Base-by-base conservation (phyloP, 1,284 basidiomycete genomes). In the Apiotrichum porosum region DNA sequence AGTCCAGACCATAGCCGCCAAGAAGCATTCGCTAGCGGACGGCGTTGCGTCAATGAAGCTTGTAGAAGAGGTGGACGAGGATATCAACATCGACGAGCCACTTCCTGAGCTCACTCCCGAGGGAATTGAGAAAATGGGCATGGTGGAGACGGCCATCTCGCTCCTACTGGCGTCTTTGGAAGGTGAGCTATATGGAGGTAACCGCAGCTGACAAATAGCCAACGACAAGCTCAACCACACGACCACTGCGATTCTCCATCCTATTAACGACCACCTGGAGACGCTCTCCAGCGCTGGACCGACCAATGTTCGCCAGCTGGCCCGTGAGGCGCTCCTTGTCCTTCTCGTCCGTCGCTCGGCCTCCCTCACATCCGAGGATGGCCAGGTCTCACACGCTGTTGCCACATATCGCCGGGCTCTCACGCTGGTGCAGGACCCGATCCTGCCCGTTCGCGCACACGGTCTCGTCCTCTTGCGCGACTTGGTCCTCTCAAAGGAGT, bases 401-500 rank as follows among this genome's bases (percentile, higher is more conserved):
- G 81, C 82, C 45, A 81, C 77, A 6, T 97, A 97, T 67, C 88
- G 89, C 62, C 86, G 88, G 56, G 90, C 92, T 1, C 76, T 97
- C 13, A 85, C 83, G 57, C 80, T 94, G 19, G 76, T 97, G 4
- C 86, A 93, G 69, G 94, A 98, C 70, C 86, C 89, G 0, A 83
- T 94, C 35, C 77, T 97, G 10, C 94, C 94, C n/a, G 89, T 98
- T 17, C 84, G 93, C 37, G 93, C 90, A 0, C 92, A 97, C 68
- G 94, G 94, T 1, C 77, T 95, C 3, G 76, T 88, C 28, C 77
- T 91, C 19, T 78, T 95, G n/a, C 83, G 85, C 38, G 80, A 87
- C 58, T 79, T 93, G 22, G 81, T 89, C 15, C 74, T 60, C 13
- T 36, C 78, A 5, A 73, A 75, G 9, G 54, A 44, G 17, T 51